Evolutionary conservation across 257 asterid species (phyloP).

Genomic region (Plantago ovata): DNA sequence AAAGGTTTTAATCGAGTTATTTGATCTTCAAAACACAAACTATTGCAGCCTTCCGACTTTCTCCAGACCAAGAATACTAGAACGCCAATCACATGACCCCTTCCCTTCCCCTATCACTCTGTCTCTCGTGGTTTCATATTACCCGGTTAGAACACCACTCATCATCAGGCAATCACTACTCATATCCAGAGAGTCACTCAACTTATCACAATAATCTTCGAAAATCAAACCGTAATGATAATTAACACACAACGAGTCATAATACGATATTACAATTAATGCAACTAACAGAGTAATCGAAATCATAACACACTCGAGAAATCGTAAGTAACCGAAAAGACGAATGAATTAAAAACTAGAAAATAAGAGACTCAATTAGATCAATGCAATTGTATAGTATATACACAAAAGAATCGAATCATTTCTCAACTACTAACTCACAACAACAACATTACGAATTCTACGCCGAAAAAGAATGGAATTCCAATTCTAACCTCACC

Average conservation of each 20-base stretch:
- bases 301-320: not conserved
- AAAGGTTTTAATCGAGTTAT: no score
- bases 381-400: conserved; percentile 1
- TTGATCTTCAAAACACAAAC: no score
- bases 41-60: no score
- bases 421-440: not conserved
- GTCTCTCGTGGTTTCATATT: no score
- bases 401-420: conserved; percentile 1
- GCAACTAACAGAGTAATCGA: not conserved
- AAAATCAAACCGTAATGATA: not conserved
- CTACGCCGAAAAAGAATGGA: conserved; percentile 1
- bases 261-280: no score
- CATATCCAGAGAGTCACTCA: no score
- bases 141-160: not conserved
- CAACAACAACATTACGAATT: not conserved
- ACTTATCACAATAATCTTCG: not conserved
- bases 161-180: not conserved
- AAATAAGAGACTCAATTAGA: not conserved
- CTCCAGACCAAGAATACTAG: no score
- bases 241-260: no score
- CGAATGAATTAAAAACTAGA: not conserved
- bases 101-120: no score
- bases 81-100: no score
- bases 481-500: not conserved
- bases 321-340: not conserved